Conservation (phyloP, 2,329 filamentous ascomycete genomes). For the Teratosphaeria pseudoeucalypti region DNA sequence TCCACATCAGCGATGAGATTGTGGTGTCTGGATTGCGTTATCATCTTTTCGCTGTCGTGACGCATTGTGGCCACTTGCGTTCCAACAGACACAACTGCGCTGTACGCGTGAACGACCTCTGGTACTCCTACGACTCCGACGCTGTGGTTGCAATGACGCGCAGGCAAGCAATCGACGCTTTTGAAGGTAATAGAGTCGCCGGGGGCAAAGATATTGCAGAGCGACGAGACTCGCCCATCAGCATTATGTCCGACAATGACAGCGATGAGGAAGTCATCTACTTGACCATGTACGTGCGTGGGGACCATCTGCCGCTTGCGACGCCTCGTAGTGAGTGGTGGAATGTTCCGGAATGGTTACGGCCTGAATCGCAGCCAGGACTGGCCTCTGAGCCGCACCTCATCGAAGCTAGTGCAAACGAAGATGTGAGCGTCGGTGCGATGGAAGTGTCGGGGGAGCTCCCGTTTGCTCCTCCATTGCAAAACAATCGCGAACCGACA, state of each 20-base stretch:
- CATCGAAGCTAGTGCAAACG: neutral
- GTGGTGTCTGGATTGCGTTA: slow-evolving; percentile 40
- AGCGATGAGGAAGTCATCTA: slow-evolving; percentile 14
- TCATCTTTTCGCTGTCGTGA: slow-evolving; percentile 49
- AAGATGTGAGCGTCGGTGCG: neutral
- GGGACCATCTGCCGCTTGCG: slow-evolving; percentile 3
- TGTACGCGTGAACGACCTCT: slow-evolving; percentile 44
- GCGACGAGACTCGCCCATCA: slow-evolving; percentile 12
- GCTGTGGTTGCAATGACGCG: slow-evolving; percentile 46
- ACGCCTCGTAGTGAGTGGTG: neutral
- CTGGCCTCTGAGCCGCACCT: neutral
- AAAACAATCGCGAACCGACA: neutral
- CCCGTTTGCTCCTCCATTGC: neutral
- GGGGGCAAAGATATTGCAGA: slow-evolving; percentile 1
- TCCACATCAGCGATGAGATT: slow-evolving; percentile 46
- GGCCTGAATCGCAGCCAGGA: neutral
- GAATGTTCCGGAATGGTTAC: neutral
- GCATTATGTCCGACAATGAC: slow-evolving; percentile 6
- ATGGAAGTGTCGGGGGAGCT: neutral
- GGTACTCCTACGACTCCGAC: slow-evolving; percentile 47
- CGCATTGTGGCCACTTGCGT: slow-evolving; percentile 48
- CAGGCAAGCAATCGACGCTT: slow-evolving; percentile 40
- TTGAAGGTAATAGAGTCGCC: slow-evolving; percentile 11
- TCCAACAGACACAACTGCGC: slow-evolving; percentile 52
- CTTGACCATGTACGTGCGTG: slow-evolving; percentile 17